Conservation (phyloP, 176 grass and related monocot species). For the Raddia distichophylla region DNA sequence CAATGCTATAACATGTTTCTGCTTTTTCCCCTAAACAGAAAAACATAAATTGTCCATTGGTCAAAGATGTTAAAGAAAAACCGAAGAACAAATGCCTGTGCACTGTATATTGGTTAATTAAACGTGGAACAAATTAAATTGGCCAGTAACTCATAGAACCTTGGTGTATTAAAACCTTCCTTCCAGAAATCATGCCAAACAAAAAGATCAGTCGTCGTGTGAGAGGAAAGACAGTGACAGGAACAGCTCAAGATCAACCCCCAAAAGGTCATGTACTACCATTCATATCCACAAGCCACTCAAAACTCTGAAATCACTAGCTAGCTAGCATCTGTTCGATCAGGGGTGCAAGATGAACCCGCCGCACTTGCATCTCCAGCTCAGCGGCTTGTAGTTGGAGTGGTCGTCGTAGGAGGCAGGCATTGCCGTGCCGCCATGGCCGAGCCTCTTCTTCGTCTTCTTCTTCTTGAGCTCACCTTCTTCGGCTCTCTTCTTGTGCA, state of each 20-base stretch:
- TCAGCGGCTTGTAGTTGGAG: conserved; percentile 79
- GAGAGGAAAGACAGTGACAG: background rate
- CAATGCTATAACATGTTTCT: too few relatives aligned
- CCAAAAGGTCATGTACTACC: conserved; percentile 15
- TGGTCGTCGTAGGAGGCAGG: conserved; percentile 55
- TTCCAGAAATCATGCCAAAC: background rate
- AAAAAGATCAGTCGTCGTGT: conserved; percentile 9
- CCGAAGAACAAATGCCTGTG: background rate
- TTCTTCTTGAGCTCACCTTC: background rate
- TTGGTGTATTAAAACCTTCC: background rate
- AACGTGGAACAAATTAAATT: background rate
- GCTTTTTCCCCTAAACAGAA: too few relatives aligned
- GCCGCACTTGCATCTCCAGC: conserved; percentile 78
- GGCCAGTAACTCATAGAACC: background rate
- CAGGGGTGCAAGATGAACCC: conserved; percentile 51
- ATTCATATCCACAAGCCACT: conserved; percentile 36
- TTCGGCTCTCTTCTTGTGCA: conserved; percentile 7
- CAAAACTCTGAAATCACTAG: background rate
- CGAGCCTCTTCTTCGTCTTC: conserved; percentile 26
- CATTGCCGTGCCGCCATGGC: conserved; percentile 29
- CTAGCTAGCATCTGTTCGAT: background rate
- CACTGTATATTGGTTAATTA: too few relatives aligned
- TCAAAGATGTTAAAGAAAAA: background rate
- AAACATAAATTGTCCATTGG: too few relatives aligned
- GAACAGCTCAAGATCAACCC: conserved; percentile 1